Evolutionary conservation across 2,329 filamentous ascomycete genomes (phyloP).

Genomic region (Sporothrix euskadiensis): DNA sequence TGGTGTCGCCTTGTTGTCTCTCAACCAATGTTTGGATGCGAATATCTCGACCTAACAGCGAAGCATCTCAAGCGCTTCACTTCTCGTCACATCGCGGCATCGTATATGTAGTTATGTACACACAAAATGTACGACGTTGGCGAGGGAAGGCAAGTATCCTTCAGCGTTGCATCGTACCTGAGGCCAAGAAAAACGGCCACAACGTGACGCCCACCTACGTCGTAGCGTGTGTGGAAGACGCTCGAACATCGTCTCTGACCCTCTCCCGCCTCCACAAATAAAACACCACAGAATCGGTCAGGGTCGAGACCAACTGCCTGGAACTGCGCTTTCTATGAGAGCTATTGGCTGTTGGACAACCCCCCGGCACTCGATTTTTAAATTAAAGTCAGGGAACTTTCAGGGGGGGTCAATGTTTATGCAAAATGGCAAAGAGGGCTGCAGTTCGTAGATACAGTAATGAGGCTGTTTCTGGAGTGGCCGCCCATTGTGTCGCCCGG

Average conservation of each 20-base stretch:
- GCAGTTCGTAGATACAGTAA: too few species aligned
- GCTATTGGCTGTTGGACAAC: not conserved
- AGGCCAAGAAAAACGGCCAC: not conserved
- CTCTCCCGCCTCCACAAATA: conserved; percentile 1
- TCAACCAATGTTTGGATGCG: not conserved
- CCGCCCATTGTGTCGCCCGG: not conserved
- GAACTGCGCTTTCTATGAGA: not conserved
- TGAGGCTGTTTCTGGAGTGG: too few species aligned
- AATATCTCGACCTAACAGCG: not conserved
- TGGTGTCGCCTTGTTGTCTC: not conserved
- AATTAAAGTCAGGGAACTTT: conserved; percentile 17
- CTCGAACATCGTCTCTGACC: not conserved
- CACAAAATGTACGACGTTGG: conserved; percentile 2
- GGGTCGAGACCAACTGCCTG: not conserved
- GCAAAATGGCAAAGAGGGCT: not conserved
- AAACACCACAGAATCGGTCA: not conserved
- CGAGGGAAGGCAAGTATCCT: not conserved
- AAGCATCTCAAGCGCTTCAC: not conserved
- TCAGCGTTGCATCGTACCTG: conserved; percentile 14
- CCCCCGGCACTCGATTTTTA: conserved; percentile 9
- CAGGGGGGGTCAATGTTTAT: conserved; percentile 13
- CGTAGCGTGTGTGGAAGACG: not conserved
- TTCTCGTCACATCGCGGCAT: not conserved
- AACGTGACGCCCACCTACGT: not conserved
- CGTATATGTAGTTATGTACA: not conserved